Conservation (phyloP, 2,329 filamentous ascomycete genomes). For the Arthrobotrys iridis region DNA sequence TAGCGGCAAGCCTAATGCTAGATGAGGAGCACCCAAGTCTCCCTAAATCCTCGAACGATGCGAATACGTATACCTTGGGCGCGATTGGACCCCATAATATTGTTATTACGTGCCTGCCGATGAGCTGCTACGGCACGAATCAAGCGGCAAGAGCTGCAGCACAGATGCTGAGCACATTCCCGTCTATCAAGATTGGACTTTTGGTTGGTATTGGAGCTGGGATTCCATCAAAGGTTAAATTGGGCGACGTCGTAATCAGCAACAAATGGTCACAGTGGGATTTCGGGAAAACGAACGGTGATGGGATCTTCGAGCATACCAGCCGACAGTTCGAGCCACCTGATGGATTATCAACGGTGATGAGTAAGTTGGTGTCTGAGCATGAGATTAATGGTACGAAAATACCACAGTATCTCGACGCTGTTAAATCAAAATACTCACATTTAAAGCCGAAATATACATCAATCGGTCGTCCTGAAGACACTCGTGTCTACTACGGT, state of each 20-base stretch:
- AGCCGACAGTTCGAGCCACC: background rate
- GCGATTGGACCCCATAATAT: too few species aligned
- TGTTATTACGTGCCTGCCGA: background rate
- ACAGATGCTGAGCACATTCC: conserved; percentile 24
- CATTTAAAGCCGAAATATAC: too few species aligned
- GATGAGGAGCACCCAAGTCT: too few species aligned
- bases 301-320: background rate
- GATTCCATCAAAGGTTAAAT: conserved; percentile 7
- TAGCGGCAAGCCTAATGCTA: too few species aligned
- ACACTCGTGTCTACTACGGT: conserved; percentile 16
- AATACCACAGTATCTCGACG: background rate
- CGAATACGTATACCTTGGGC: too few species aligned
- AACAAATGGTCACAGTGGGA: conserved; percentile 18
- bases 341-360: background rate
- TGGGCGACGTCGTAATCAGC: conserved; percentile 22
- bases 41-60: too few species aligned
- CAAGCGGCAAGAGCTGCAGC: conserved; percentile 6
- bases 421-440: background rate
- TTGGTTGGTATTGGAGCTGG: conserved; percentile 41
- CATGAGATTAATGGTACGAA: background rate
- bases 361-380: background rate
- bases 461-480: background rate
- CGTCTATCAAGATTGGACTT: conserved; percentile 15
- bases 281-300: background rate
- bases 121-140: background rate